These are phyloP conservation scores for Solanum hybrid DNA, from an alignment of 305 asterid species.

Conservation along the genomic window DNA sequence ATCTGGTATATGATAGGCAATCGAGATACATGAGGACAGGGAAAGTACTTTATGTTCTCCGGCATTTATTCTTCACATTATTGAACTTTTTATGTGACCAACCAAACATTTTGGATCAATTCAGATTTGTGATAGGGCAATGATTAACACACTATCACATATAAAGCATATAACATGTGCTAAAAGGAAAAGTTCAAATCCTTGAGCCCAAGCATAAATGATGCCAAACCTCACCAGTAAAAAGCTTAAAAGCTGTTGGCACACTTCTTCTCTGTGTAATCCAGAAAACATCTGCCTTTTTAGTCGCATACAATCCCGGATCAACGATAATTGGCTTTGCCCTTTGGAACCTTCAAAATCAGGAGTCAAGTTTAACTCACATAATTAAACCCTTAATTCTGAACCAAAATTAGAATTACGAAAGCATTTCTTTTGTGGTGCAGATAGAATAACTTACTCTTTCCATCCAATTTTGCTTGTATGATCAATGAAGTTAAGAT, in stretches of 20 bases:
- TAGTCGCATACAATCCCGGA: slow-evolving; percentile 88
- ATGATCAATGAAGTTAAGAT: slow-evolving; percentile 93
- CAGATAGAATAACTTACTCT: slow-evolving; percentile 51
- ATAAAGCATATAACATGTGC: background rate
- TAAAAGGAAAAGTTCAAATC: slow-evolving; percentile 9
- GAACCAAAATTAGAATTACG: background rate
- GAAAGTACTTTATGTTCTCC: background rate
- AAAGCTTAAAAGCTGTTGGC: slow-evolving; percentile 93
- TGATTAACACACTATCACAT: background rate
- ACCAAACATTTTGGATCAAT: background rate
- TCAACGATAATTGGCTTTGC: slow-evolving; percentile 91
- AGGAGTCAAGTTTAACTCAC: background rate
- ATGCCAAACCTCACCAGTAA: slow-evolving; percentile 57
- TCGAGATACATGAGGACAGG: background rate
- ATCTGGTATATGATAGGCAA: background rate
- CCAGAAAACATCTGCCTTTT: slow-evolving; percentile 94
- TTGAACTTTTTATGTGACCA: background rate
- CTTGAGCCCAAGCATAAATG: slow-evolving; percentile 4
- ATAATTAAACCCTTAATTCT: slow-evolving; percentile 1
- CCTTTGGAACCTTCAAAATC: slow-evolving; percentile 64
- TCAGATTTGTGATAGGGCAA: background rate
- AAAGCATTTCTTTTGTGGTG: background rate
- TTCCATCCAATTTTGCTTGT: slow-evolving; percentile 98
- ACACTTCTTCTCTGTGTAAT: slow-evolving; percentile 95
- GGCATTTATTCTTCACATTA: background rate